Evolutionary conservation across 257 asterid genomes (phyloP), one percentile per base, ranked within the genome.

Genomic region (Gentiana dahurica): DNA sequence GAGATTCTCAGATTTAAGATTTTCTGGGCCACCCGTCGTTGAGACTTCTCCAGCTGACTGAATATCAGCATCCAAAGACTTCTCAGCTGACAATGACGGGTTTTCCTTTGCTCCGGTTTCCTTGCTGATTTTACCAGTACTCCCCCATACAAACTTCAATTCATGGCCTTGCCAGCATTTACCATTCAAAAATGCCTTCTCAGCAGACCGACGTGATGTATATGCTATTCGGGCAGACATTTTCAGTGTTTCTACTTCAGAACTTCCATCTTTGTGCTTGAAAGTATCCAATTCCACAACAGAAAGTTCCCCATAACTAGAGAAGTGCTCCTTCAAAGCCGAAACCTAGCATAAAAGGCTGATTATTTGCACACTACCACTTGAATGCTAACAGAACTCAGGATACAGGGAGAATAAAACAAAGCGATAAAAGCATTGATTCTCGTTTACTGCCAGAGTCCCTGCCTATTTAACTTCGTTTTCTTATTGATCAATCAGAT

Each of bases 111-210:
- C 72, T 8, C 66, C 50, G 58, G 4, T 55, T 44, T 48, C 66
- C 73, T 66, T 72, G 43, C 64, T 39, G n/a, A 63, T 52, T 69
- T 5, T 41, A 41, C 46, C 46, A 49, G 77, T 44, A 3, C 68
- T 51, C 45, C 74, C 52, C 98, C 98, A 91, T 71, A n/a, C 47
- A 73, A 87, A 88, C 59, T 66, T 82, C 77, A 91, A 68, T 67
- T 66, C 73, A 58, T 85, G 87, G 53, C 94, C 94, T 72, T 83
- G 77, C 96, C 96, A 91, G 65, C 70, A 63, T 85, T 85, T 91
- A 53, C 90, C 98, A 58, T 78, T 75, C 72, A 51, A 60, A 77
- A 87, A 91, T 58, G 97, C 98, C 74, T 45, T 83, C 79, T 91
- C 98, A 58, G 98, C 98, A 61, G 82, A 72, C 6, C 67, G 81